Evolutionary conservation across 495 filamentous ascomycete genomes (phyloP), one percentile per base, ranked within the genome.

Genomic region (Tuber borchii): DNA sequence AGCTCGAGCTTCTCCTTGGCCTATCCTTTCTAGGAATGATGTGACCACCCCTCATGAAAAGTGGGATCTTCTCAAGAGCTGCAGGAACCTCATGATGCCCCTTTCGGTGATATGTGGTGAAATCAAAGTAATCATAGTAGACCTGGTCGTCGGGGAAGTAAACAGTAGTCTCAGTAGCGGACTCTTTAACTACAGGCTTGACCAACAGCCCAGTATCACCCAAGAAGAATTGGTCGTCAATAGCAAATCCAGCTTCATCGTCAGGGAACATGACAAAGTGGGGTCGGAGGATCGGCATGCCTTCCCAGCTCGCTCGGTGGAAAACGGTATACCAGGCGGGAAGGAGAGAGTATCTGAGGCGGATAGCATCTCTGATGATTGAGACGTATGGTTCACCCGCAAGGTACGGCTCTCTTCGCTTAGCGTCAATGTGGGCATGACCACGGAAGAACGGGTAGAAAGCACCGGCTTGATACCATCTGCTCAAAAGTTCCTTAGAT

Each of bases 371-470:
- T 0, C 92, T 90, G 79, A 97, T 95, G 82, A 97, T 97, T 46
- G 88, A 87, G 39, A 89, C 91, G 84, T 97, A 93, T 0, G 94
- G 95, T 77, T 95, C 91, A 61, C 91, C 92, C 31, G 89, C 87
- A 45, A 99, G 86, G 83, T 97, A 98, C 7, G 96, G 95, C 86
- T 99, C 95, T 51, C 95, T 90, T 19, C 95, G 91, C 39, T 95
- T 92, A 70, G 95, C 91, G 81, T 98, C 95, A 77, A 97, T 97
- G 83, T 99, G 95, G 26, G 95, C 95, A 81, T 99, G 95, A n/a
- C 88, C 95, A 61, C 95, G 92, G 91, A 97, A 97, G 88, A 98
- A 99, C 34, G 95, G 95, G 83, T 98, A 98, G 89, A 97, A 99
- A 61, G 93, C 93, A 73, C 95, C 96, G 56, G 93, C 89, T 84